Evolutionary conservation across 331 rosid genomes (phyloP), one percentile per base, ranked within the genome.

Genomic region (Acacia pycnantha): DNA sequence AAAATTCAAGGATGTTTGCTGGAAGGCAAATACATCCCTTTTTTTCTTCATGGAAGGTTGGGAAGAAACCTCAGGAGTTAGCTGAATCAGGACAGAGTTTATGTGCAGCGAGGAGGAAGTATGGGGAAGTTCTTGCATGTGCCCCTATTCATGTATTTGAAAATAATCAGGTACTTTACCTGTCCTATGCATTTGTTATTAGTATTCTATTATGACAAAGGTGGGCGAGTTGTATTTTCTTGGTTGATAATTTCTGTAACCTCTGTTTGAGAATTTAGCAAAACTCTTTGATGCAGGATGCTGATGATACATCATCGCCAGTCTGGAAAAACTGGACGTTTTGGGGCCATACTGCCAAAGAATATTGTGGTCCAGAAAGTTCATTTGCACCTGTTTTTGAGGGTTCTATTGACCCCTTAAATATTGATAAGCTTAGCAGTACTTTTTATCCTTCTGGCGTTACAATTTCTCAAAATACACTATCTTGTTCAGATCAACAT

Each of bases 61-160:
- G 59, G 66, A 96, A 86, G 88, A 90, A 88, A 85, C 73, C 77
- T 79, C 86, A 62, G 74, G 95, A 87, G 59, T 66, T 35, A 43
- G 83, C 65, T 75, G 92, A 88, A 4, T 43, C 79, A 11, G 88
- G 81, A 29, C 85, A 79, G 51, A 59, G 77, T 70, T 81, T 47
- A 24, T 83, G 64, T 66, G 77, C 74, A 18, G 47, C 27, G 37
- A 81, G 86, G 77, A 79, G 84, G 21, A 84, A 79, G 77, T 81
- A 80, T 61, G 84, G 47, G 75, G 82, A 56, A 77, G 81, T 41
- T 33, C 71, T 71, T 16, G 76, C 85, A 37, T 86, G 89, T 69
- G 91, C 88, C 11, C 94, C 99, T 47, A 82, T 92, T 78, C 99
- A 96, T 74, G 90, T 96, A 73, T 93, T 88, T 85, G 97, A 96